Percentiles rank a stretch among this genome's conserved stretches.
Evolutionary conservation across 2,329 filamentous ascomycete species (phyloP).

Genomic region (Colletotrichum graminicola): DNA sequence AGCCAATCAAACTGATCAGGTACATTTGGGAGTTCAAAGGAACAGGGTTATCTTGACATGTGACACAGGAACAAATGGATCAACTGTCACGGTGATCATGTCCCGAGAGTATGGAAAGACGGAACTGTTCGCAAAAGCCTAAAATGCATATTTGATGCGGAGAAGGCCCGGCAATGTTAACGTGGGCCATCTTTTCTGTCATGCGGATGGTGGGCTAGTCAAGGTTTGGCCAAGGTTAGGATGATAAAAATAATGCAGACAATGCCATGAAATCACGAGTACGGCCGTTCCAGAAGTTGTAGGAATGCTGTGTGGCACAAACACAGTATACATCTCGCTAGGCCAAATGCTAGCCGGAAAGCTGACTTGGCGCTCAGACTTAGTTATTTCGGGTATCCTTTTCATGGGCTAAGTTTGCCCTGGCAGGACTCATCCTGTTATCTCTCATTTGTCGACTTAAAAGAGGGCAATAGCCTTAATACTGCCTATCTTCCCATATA

Average conservation of each 20-base stretch:
- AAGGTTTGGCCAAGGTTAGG: constrained; percentile 2
- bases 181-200: no score
- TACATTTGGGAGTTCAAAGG: neutral
- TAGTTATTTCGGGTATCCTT: no score
- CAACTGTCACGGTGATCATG: neutral
- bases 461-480: no score
- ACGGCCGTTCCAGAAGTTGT: neutral
- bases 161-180: no score
- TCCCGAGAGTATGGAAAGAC: constrained; percentile 2
- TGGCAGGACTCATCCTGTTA: no score
- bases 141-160: constrained; percentile 14
- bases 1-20: neutral
- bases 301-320: neutral
- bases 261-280: neutral
- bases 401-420: no score
- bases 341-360: no score
- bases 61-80: constrained; percentile 7
- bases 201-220: constrained; percentile 6
- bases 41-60: constrained; percentile 17
- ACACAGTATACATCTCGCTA: neutral
- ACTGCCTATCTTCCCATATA: no score
- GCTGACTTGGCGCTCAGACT: no score
- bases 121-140: constrained; percentile 6
- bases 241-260: neutral
- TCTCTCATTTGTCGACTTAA: no score